phyloP scores from a whole-genome alignment of 352 stramenopile genomes.

The Pythium aristosporum region DNA sequence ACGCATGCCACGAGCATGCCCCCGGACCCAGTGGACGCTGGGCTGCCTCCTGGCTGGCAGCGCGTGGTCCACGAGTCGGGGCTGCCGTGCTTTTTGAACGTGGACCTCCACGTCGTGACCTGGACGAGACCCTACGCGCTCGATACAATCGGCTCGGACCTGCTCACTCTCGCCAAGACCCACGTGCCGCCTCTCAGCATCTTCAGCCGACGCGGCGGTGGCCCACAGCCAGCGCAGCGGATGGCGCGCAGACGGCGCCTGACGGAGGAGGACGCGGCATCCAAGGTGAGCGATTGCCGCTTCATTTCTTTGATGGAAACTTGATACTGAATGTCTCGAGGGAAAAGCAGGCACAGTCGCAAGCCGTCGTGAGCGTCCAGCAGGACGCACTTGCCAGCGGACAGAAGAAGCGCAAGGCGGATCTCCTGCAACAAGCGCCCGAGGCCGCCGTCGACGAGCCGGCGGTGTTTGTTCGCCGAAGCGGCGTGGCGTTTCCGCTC shows the following conservation, averaged over 20 bases:
- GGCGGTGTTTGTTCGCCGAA: not conserved
- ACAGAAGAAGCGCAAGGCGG: constrained; percentile 19
- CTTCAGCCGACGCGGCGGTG: constrained; percentile 31
- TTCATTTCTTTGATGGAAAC: not conserved
- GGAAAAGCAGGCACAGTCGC: not conserved
- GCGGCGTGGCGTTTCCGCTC: constrained; percentile 1
- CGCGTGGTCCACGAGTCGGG: constrained; percentile 63
- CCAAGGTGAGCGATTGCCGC: not conserved
- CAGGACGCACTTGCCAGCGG: not conserved
- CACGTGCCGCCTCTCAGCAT: constrained; percentile 71
- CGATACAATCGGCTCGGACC: constrained; percentile 35
- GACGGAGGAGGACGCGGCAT: not conserved
- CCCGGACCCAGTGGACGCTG: constrained; percentile 19
- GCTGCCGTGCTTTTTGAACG: constrained; percentile 70
- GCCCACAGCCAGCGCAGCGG: not conserved
- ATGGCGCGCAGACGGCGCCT: not conserved
- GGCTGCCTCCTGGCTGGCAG: constrained; percentile 63
- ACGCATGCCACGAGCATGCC: not conserved
- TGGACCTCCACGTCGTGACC: constrained; percentile 47
- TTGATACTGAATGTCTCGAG: not conserved
- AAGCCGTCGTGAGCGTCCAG: not conserved
- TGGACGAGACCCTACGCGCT: constrained; percentile 75
- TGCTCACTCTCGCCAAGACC: constrained; percentile 44
- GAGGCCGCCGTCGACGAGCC: not conserved
- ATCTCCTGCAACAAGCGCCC: not conserved